Conservation (phyloP, 345 rosid species). For the Clausena lansium region DNA sequence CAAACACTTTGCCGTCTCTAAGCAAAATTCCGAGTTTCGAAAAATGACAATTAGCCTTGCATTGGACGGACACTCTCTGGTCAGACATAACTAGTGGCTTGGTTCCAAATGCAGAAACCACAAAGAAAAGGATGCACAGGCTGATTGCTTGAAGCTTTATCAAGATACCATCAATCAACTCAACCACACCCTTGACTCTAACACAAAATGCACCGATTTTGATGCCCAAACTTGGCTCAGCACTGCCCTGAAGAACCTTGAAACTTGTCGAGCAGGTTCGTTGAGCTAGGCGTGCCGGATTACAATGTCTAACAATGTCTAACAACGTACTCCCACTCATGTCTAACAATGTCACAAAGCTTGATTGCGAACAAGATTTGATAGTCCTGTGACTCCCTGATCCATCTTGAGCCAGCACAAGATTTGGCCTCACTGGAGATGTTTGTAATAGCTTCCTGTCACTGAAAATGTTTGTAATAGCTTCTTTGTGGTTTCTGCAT, state of each 20-base stretch:
- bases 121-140: slow-evolving; percentile 70
- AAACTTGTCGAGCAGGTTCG: slow-evolving; percentile 60
- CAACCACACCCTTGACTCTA: slow-evolving; percentile 50
- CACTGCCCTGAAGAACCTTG: slow-evolving; percentile 72
- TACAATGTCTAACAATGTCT: too few species aligned
- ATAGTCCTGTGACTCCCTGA: slow-evolving; percentile 58
- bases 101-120: slow-evolving; percentile 60
- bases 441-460: slow-evolving; percentile 63
- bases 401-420: slow-evolving; percentile 77
- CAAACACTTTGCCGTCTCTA: too few species aligned
- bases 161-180: slow-evolving; percentile 48
- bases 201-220: slow-evolving; percentile 49
- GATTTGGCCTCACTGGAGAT: slow-evolving; percentile 33
- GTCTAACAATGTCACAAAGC: slow-evolving; percentile 62
- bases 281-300: slow-evolving; percentile 57
- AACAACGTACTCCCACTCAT: slow-evolving; percentile 52
- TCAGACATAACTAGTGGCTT: slow-evolving; percentile 42
- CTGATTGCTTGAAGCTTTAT: slow-evolving; percentile 72
- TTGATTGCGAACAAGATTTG: too few species aligned
- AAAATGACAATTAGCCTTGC: slow-evolving; percentile 43
- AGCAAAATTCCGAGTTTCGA: slow-evolving; percentile 42
- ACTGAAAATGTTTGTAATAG: too few species aligned
- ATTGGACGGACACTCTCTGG: slow-evolving; percentile 56
- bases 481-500: too few species aligned
- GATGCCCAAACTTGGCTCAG: slow-evolving; percentile 87